Evolutionary conservation across 306 rosid genomes (phyloP), one percentile per base, ranked within the genome.

Genomic region (Glycine tomentella): DNA sequence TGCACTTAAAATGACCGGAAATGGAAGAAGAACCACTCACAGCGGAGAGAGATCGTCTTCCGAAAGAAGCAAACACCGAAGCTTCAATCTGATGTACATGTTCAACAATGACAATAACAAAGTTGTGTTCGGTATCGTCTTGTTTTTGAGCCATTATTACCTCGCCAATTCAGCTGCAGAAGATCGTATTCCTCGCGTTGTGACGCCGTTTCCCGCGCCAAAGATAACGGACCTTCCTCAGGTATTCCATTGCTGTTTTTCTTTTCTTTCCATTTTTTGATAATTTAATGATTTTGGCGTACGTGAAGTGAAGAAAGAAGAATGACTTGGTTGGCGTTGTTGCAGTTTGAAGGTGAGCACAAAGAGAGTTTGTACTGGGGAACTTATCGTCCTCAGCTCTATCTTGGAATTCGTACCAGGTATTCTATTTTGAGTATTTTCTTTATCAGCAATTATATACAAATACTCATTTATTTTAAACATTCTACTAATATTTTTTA

Each of bases 331-430:
- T 13, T 34, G 56, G 46, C 7, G 46, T 42, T 51, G n/a, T 42
- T 5, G 72, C 90, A 95, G 99, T 95, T 95, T 89, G 92, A 93
- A 86, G 99, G 98, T 12, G 84, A 85, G 83, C 99, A 95, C 73
- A 90, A 77, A 88, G 99, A 95, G 90, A 93, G 91, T 81, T 81
- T 95, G 92, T 93, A 93, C 16, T 95, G 99, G 98, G 99, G 99
- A 85, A 95, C 99, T 8, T 91, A 93, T 88, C 98, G 99, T n/a
- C 99, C 99, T 14, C 97, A 93, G 53, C 85, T 89, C 7, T 95
- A 95, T 83, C 90, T 95, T 3, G 99, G 99, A 82, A 73, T 95
- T 79, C 94, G 99, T 58, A 91, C 99, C 11, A 93, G 99, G 99
- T 93, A 75, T 57, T 56, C 59, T 36, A 38, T 5, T 38, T 5